Percentiles rank a stretch among this genome's conserved stretches.
These are phyloP conservation scores for Fusarium stilboides DNA, from an alignment of 2,329 filamentous ascomycete genomes.

Conservation along the genomic window DNA sequence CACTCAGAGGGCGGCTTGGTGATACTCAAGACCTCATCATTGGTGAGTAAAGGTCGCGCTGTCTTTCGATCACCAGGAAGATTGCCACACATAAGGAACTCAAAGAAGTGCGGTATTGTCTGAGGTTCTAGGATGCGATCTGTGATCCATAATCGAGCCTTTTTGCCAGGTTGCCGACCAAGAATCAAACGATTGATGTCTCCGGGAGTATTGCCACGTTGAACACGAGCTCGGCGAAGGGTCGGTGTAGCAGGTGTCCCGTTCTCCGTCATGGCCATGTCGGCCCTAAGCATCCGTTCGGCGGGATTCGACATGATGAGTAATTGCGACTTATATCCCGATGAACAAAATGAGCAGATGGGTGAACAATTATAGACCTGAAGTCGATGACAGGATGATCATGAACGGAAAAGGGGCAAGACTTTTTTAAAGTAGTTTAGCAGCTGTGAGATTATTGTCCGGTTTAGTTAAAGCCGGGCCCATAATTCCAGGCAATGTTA, in stretches of 20 bases:
- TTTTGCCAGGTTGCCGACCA: background rate
- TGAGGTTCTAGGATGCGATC: constrained; percentile 48
- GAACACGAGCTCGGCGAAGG: background rate
- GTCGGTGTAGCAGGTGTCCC: background rate
- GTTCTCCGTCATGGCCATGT: constrained; percentile 27
- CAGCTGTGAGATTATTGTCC: background rate
- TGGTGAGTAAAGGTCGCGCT: constrained; percentile 4
- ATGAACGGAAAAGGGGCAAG: background rate
- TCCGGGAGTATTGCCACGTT: constrained; percentile 16
- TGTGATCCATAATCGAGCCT: constrained; percentile 36
- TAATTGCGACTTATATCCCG: background rate
- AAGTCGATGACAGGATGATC: background rate
- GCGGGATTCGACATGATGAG: constrained; percentile 2
- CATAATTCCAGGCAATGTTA: constrained; percentile 9
- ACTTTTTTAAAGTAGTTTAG: background rate
- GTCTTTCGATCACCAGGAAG: constrained; percentile 29
- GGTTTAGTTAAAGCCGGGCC: background rate
- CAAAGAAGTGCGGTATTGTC: constrained; percentile 38
- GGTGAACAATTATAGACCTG: too few relatives aligned
- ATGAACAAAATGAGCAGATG: too few relatives aligned
- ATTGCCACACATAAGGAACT: constrained; percentile 28
- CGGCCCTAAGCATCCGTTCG: background rate
- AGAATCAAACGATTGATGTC: constrained; percentile 8
- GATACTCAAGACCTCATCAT: constrained; percentile 27
- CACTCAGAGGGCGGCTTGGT: constrained; percentile 38